phyloP scores from a whole-genome alignment of 257 asterid genomes.

The Nicotiana tabacum region DNA sequence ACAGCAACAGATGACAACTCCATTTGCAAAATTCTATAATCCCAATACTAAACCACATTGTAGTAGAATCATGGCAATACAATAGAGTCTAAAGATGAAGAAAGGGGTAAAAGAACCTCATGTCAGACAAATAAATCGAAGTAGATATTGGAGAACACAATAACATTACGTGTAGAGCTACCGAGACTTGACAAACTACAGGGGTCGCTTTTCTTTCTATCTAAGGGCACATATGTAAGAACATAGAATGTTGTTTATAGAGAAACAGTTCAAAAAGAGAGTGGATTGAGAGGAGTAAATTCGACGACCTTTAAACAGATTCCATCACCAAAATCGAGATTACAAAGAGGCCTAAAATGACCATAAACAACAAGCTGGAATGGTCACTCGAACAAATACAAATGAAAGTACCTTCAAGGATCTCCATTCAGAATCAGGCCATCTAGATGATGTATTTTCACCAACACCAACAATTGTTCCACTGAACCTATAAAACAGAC shows the following conservation, averaged over 20 bases:
- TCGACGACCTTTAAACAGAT: not conserved
- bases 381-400: not conserved
- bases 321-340: not conserved
- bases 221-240: not conserved
- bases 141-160: not conserved
- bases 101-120: no score
- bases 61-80: not conserved
- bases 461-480: conserved; percentile 95
- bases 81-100: no score
- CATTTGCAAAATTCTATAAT: not conserved
- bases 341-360: not conserved
- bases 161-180: not conserved
- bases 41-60: not conserved
- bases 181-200: not conserved
- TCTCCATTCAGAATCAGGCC: conserved; percentile 98
- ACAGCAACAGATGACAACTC: not conserved
- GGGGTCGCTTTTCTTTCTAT: not conserved
- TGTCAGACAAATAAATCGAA: not conserved
- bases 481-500: conserved; percentile 62
- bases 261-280: not conserved
- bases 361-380: not conserved
- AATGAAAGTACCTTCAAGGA: conserved; percentile 65
- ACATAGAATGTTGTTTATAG: not conserved
- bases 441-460: conserved; percentile 52
- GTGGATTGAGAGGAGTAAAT: not conserved